These are phyloP conservation scores for Mollisia scopiformis DNA, from an alignment of 2,329 filamentous ascomycete species.

Conservation along the genomic window DNA sequence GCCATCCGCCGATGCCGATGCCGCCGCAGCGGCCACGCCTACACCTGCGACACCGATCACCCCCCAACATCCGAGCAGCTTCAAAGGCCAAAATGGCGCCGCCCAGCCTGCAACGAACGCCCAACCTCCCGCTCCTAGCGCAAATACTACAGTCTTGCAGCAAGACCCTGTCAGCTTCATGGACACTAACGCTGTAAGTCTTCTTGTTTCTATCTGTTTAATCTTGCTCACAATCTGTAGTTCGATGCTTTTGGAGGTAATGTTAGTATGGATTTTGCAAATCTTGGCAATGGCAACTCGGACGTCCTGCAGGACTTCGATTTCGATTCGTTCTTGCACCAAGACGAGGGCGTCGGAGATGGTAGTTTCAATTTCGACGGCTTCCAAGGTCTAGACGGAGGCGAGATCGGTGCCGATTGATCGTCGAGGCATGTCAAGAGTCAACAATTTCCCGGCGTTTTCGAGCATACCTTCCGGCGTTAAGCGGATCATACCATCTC, in stretches of 20 bases:
- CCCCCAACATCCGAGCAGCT: slow-evolving; percentile 55
- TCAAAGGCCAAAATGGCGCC: slow-evolving; percentile 49
- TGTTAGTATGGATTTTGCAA: slow-evolving; percentile 53
- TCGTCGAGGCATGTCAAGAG: slow-evolving; percentile 17
- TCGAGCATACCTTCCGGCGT: slow-evolving; percentile 37
- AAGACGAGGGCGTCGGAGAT: slow-evolving; percentile 50
- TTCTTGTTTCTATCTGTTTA: neutral
- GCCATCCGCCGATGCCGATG: slow-evolving; percentile 60
- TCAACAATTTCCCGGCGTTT: slow-evolving; percentile 36
- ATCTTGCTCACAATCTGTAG: slow-evolving; percentile 28
- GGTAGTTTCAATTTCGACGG: slow-evolving; percentile 59
- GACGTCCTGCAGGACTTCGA: slow-evolving; percentile 70
- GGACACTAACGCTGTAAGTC: slow-evolving; percentile 40
- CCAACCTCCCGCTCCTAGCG: slow-evolving; percentile 44
- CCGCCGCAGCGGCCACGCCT: slow-evolving; percentile 61
- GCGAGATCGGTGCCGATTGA: slow-evolving; percentile 62
- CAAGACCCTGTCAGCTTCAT: slow-evolving; percentile 53
- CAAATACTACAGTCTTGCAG: slow-evolving; percentile 44
- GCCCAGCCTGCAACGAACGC: slow-evolving; percentile 45
- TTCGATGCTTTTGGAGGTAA: slow-evolving; percentile 24
- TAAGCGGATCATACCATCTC: slow-evolving; percentile 37
- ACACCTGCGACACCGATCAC: slow-evolving; percentile 68
- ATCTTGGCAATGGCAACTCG: slow-evolving; percentile 50
- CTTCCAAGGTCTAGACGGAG: slow-evolving; percentile 54
- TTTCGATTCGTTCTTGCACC: slow-evolving; percentile 69